These are phyloP conservation scores for Coniochaeta sp. DNA, from an alignment of 2,329 filamentous ascomycete genomes.

Conservation along the genomic window DNA sequence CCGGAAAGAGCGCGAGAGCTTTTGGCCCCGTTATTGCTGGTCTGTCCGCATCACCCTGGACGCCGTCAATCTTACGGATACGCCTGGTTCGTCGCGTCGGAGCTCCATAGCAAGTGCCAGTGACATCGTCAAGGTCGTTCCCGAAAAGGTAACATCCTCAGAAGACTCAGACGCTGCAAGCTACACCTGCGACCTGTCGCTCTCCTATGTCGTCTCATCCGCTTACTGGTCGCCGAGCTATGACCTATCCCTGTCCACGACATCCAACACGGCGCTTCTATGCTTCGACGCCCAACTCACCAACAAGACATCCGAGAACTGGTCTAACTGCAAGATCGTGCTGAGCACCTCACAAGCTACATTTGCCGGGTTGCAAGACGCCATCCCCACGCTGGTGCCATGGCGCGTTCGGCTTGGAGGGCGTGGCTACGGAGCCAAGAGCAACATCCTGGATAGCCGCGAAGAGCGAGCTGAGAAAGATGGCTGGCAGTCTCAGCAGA, in stretches of 20 bases:
- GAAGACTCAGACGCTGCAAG: conserved; percentile 15
- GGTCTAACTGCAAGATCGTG: conserved; percentile 50
- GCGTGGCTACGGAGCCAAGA: conserved; percentile 11
- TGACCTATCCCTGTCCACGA: conserved; percentile 53
- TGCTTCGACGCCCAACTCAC: conserved; percentile 56
- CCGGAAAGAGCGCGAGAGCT: conserved; percentile 32
- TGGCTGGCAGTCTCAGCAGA: conserved; percentile 19
- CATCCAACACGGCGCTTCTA: conserved; percentile 40
- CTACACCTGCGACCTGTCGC: conserved; percentile 34
- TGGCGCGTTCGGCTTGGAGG: conserved; percentile 48
- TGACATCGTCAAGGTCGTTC: conserved; percentile 41
- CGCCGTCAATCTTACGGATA: conserved; percentile 30
- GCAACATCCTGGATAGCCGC: conserved; percentile 26
- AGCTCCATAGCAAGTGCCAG: conserved; percentile 43
- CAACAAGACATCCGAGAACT: conserved; percentile 57
- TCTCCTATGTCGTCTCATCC: conserved; percentile 52
- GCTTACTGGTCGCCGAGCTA: conserved; percentile 56
- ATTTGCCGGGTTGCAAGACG: conserved; percentile 47
- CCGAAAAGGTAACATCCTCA: conserved; percentile 38
- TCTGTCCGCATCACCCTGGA: conserved; percentile 44
- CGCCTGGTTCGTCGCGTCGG: conserved; percentile 33
- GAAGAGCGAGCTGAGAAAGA: conserved; percentile 28
- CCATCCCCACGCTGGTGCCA: conserved; percentile 43
- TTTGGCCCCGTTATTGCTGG: conserved; percentile 44
- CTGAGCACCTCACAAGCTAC: conserved; percentile 57